Evolutionary conservation across 306 rosid species (phyloP).

Genomic region (Ormosia emarginata): DNA sequence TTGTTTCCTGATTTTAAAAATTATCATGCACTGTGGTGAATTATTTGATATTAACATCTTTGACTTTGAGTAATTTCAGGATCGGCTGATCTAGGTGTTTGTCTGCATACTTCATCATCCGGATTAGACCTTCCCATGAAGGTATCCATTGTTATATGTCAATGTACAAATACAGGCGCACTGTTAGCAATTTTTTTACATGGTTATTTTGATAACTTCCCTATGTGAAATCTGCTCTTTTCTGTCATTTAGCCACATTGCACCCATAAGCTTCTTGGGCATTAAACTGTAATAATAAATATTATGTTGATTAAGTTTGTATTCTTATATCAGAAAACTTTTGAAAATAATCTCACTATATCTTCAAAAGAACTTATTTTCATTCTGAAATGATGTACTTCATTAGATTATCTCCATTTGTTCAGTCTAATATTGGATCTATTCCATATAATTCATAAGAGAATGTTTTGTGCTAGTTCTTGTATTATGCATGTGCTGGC

Average conservation of each 20-base stretch:
- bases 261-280: background rate
- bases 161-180: background rate
- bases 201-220: background rate
- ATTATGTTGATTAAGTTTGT: background rate
- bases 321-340: background rate
- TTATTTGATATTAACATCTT: constrained; percentile 7
- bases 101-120: constrained; percentile 94
- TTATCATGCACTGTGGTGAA: background rate
- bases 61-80: constrained; percentile 49
- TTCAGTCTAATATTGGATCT: background rate
- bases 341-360: background rate
- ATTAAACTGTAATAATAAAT: background rate
- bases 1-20: constrained; percentile 5
- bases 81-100: constrained; percentile 91
- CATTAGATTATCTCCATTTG: background rate
- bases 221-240: background rate
- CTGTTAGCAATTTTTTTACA: background rate
- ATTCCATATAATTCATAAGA: background rate
- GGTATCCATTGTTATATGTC: constrained; percentile 42
- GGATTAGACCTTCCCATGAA: constrained; percentile 99
- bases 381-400: background rate
- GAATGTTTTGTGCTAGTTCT: background rate
- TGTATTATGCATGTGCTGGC: background rate
- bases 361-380: background rate
- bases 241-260: background rate